Base-by-base conservation (phyloP, 257 asterid genomes). In the Solanum dulcamara region DNA sequence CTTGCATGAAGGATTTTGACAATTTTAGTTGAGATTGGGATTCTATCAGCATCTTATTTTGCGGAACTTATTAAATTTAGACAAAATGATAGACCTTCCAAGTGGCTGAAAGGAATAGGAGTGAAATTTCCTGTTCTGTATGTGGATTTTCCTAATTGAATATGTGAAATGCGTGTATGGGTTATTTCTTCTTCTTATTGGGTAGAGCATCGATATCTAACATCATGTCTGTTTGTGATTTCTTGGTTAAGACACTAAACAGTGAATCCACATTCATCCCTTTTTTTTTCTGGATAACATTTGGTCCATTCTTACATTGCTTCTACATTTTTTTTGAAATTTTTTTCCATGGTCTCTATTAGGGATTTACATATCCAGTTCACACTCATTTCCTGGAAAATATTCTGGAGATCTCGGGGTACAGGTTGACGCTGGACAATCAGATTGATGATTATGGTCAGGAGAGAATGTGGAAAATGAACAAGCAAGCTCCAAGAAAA, bases 361-460 rank as follows among this genome's bases (percentile, higher is more conserved):
- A 90, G 92, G 92, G 92, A 26, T 96, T 92, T 85, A 95, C 98
- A 64, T 92, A 92, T 89, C 98, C 98, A 7, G 98, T 96, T 51
- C 91, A 32, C 86, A 91, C 92, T 77, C 93, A 95, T 92, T 96
- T 95, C 92, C 89, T 96, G 83, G 99, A 96, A 91, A 84, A 85
- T 90, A 89, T 96, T 87, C 90, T 96, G 92, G 98, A 96, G 91
- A 90, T 89, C 90, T 91, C 94, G 74, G 95, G 97, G 87, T 96
- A 96, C 88, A 94, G 89, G 85, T 90, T 96, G 93, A 96, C 99
- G 13, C 89, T 93, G 32, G 81, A 89, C 85, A 96, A 96, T 90
- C 99, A 96, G 84, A 87, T 96, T 88, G 99, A 96, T 48, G 98
- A 96, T 86, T 96, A 92, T 89, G 98, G 99, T 83, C 85, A 81